Evolutionary conservation across 2,329 filamentous ascomycete species (phyloP), one percentile per base, ranked within the genome.

Genomic region (Colletotrichum sojae): DNA sequence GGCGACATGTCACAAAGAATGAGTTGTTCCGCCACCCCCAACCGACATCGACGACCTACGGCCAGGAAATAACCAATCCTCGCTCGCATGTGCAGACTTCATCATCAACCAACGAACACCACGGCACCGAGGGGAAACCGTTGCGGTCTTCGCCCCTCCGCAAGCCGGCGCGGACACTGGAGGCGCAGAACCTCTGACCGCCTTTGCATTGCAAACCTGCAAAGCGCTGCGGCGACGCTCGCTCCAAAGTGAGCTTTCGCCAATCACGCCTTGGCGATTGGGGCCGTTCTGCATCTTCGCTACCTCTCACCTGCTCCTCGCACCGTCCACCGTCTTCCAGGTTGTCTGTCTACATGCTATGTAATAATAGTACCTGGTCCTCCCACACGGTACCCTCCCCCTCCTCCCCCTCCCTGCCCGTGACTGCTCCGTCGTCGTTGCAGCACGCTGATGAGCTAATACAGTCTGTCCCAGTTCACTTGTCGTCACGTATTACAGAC

Each of bases 211-310:
- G 22, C 22, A 25, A 25, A 25, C 3, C 22, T 25, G 31, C 52
- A 9, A 55, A 46, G 20, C 5, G 20, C 27, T 27, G 43, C 40
- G 6, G 46, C 31, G 12, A 57, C 13, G 40, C 6, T 45, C 25
- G 10, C 18, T 46, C 20, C 2, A 4, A 22, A 46, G 46, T 20
- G 25, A 53, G 6, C 13, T 40, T 48, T 48, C 63, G 46, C 53
- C 65, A 68, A 68, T 63, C 45, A 67, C 18, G n/a, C 36, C 51
- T 52, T 63, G 53, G 16, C 59, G 18, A 63, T 46, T 63, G 64
- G 48, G 58, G n/a, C 25, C 45, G 12, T 63, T 40, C 45, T 43
- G 22, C 63, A 49, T 31, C 51, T 56, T 27, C 22, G n/a, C 49
- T 40, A 43, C 27, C 8, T 49, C 49, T 49, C 40, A 5, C 40